Evolutionary conservation across 2,329 filamentous ascomycete genomes (phyloP), one percentile per base, ranked within the genome.

Genomic region (Akanthomyces dipterigenus): DNA sequence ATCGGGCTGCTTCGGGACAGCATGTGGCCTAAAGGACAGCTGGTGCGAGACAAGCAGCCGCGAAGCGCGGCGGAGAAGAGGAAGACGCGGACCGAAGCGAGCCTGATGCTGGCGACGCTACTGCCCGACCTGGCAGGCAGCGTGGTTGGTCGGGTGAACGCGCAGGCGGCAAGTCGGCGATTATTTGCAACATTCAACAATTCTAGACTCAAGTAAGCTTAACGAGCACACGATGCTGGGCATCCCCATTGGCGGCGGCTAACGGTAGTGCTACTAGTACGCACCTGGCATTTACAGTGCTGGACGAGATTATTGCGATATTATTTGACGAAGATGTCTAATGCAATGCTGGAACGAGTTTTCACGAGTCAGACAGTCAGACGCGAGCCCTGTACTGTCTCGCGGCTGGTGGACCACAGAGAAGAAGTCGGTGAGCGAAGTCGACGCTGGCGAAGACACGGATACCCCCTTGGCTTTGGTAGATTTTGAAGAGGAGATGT

Each of bases 121-220:
- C 81, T 99, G 22, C 95, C 95, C 2, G 95, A 99, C 72, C 72
- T 99, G 61, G 93, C 91, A 9, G 92, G 89, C 8, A 96, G 90
- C 74, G 96, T 99, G 7, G 96, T 99, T 18, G 95, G 95, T 5
- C 84, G 92, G 69, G 84, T 88, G 48, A 99, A 99, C 77, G 95
- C 96, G 18, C 90, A 96, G 72, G 89, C 88, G 61, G 36, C 95
- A 24, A 93, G 92, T 65, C 84, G 93, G 67, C 89, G 93, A 69
- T 85, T 98, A 53, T 91, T 96, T 77, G 93, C 92, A 11, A 92
- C 90, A 50, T 79, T 98, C 67, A 99, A 99, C 74, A 99, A 98
- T 75, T 82, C 86, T 62, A 82, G 91, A 65, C 78, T 99, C 67
- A 97, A 98, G 89, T 93, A 77, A 80, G 88, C 85, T 28, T 20